Percentiles rank a stretch among this genome's conserved stretches.
Evolutionary conservation across 2,329 filamentous ascomycete species (phyloP).

Genomic region (Phialemoniopsis sp.): DNA sequence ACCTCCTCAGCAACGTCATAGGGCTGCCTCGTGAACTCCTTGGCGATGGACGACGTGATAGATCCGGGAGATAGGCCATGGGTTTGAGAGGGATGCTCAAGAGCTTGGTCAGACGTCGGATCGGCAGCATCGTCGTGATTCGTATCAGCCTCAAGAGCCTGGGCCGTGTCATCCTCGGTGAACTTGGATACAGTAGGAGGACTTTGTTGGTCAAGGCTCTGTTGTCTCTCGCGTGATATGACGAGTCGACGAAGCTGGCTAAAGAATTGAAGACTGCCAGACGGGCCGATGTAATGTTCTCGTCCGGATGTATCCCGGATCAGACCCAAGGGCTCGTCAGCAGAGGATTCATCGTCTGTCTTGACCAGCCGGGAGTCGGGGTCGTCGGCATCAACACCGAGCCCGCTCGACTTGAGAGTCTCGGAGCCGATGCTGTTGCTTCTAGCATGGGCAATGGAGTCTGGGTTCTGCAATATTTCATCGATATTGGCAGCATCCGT

Average conservation of each 20-base stretch:
- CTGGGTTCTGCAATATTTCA: constrained; percentile 2
- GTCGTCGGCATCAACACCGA: no score
- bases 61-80: constrained; percentile 16
- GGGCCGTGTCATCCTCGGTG: constrained; percentile 15
- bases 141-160: constrained; percentile 17
- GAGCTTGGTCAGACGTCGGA: no score
- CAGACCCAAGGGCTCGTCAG: constrained; percentile 11
- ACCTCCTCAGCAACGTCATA: constrained; percentile 20
- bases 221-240: constrained; percentile 6
- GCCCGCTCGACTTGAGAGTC: no score
- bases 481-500: constrained; percentile 6
- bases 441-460: no score
- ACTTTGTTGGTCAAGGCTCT: constrained; percentile 5
- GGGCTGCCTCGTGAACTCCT: constrained; percentile 19
- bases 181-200: constrained; percentile 10
- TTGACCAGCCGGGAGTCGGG: no score
- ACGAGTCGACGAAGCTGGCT: constrained; percentile 26
- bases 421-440: no score
- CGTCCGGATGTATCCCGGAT: constrained; percentile 26
- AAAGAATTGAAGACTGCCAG: constrained; percentile 28
- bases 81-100: not conserved
- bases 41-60: constrained; percentile 18
- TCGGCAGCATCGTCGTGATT: not conserved
- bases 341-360: no score
- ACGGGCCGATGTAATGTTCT: constrained; percentile 31